Percentiles rank a stretch among this genome's conserved stretches.
These are phyloP conservation scores for Dioscorea alata DNA, from an alignment of 106 monocot genomes.

Conservation along the genomic window DNA sequence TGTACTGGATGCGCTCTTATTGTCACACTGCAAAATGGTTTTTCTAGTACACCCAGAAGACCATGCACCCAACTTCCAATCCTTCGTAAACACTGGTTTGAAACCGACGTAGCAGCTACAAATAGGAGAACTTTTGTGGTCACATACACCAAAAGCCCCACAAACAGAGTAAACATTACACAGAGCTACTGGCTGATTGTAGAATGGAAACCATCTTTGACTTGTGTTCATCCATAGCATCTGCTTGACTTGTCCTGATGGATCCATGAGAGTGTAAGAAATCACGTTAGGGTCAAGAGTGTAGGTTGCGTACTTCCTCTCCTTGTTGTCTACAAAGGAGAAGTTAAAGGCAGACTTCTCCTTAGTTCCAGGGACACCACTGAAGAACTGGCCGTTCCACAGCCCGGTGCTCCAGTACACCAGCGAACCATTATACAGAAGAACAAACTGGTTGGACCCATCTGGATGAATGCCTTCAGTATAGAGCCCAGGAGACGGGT, in stretches of 20 bases:
- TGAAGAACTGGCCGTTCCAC: background rate
- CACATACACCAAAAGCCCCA: background rate
- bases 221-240: background rate
- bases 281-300: background rate
- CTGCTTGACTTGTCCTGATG: background rate
- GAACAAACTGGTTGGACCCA: background rate
- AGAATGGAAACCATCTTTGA: background rate
- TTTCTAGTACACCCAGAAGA: slow-evolving; percentile 16
- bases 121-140: background rate
- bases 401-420: background rate
- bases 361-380: background rate
- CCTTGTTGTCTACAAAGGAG: background rate
- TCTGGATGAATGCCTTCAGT: background rate
- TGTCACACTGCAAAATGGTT: slow-evolving; percentile 4
- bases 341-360: background rate
- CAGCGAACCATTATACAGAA: background rate
- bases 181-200: background rate
- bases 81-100: background rate
- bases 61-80: slow-evolving; percentile 13
- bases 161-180: background rate
- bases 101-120: background rate
- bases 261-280: background rate
- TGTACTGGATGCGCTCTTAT: background rate
- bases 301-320: background rate
- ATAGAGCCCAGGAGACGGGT: slow-evolving; percentile 5